Conservation (phyloP, 2,329 filamentous ascomycete species). For the Chrysosporium keratinophilum region DNA sequence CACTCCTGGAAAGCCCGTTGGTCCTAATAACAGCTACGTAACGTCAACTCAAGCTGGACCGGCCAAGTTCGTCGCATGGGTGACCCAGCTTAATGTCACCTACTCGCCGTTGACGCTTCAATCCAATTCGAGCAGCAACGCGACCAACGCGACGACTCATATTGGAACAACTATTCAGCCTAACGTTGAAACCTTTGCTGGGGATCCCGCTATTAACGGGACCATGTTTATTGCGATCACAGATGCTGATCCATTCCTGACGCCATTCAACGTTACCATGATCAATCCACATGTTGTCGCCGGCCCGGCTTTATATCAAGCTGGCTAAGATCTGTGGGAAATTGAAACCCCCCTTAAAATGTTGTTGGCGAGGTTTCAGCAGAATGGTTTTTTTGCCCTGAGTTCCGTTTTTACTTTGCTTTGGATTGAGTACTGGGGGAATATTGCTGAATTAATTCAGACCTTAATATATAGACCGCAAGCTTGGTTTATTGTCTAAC, state of each 20-base stretch:
- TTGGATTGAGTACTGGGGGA: too few relatives aligned
- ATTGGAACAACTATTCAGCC: conserved; percentile 46
- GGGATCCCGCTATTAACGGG: conserved; percentile 61
- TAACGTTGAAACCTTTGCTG: conserved; percentile 54
- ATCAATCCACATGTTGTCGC: conserved; percentile 69
- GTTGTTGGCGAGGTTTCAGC: too few relatives aligned
- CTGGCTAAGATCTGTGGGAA: conserved; percentile 46
- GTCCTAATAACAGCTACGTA: conserved; percentile 73
- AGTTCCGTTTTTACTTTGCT: too few relatives aligned
- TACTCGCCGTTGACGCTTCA: conserved; percentile 47
- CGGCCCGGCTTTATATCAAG: conserved; percentile 61
- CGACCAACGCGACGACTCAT: conserved; percentile 39
- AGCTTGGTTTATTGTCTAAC: too few relatives aligned
- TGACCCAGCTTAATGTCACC: conserved; percentile 67
- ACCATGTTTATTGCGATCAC: conserved; percentile 73
- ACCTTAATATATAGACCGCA: too few relatives aligned
- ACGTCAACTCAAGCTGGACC: conserved; percentile 49
- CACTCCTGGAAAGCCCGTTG: conserved; percentile 53
- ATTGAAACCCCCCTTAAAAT: too few relatives aligned
- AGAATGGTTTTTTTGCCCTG: too few relatives aligned
- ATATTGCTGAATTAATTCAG: too few relatives aligned
- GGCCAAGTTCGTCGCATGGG: conserved; percentile 64
- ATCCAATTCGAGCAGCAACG: conserved; percentile 51
- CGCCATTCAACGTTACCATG: conserved; percentile 63
- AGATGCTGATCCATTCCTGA: conserved; percentile 56